Percentiles rank a stretch among this genome's conserved stretches.
These are phyloP conservation scores for Xylariaceae sp. DNA, from an alignment of 2,329 filamentous ascomycete species.

Conservation along the genomic window DNA sequence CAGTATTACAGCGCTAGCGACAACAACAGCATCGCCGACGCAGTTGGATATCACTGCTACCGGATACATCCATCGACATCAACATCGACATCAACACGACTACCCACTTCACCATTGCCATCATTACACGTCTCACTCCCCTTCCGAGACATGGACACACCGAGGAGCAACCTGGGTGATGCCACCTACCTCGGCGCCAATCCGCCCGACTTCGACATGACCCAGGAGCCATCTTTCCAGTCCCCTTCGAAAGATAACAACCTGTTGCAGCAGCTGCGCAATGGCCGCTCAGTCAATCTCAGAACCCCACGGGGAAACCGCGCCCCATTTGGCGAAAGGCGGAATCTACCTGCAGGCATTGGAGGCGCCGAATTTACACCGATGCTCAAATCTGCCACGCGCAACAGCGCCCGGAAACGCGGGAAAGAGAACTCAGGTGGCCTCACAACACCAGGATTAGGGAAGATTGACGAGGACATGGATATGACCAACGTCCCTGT, in stretches of 20 bases:
- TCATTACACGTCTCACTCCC: conserved; percentile 10
- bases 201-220: conserved; percentile 70
- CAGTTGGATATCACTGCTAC: not conserved
- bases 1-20: not conserved
- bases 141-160: conserved; percentile 60
- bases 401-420: conserved; percentile 62
- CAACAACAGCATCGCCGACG: too few relatives aligned
- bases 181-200: conserved; percentile 69
- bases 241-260: conserved; percentile 74
- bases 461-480: conserved; percentile 64
- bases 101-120: not conserved
- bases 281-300: conserved; percentile 56
- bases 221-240: conserved; percentile 80
- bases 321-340: conserved; percentile 63
- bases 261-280: conserved; percentile 68
- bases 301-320: conserved; percentile 68
- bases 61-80: not conserved
- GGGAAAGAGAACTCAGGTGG: conserved; percentile 58
- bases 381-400: conserved; percentile 74
- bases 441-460: conserved; percentile 63
- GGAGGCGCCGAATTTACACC: conserved; percentile 85
- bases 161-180: conserved; percentile 78
- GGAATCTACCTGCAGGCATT: conserved; percentile 62
- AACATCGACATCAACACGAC: too few relatives aligned
- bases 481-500: conserved; percentile 64